Evolutionary conservation across 257 asterid species (phyloP).

Genomic region (Solanum neorickii): DNA sequence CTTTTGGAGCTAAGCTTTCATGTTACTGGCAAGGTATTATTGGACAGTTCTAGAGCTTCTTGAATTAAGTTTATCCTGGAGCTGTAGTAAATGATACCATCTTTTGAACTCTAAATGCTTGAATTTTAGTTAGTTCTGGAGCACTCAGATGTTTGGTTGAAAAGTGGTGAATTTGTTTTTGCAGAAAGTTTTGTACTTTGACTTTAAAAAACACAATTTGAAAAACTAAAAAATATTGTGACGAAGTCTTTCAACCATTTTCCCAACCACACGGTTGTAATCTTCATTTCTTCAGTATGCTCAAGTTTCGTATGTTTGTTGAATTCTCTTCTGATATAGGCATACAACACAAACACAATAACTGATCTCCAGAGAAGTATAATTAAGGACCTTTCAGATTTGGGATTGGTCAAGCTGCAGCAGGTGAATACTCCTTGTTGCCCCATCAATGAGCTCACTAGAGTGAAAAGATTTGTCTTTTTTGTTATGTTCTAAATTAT

Average conservation of each 20-base stretch:
- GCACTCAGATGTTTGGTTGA: background rate
- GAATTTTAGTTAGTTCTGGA: background rate
- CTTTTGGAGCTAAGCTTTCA: slow-evolving; percentile 96
- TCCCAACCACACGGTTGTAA: background rate
- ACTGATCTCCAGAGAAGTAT: slow-evolving; percentile 55
- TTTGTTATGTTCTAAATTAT: background rate
- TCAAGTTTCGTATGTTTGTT: background rate
- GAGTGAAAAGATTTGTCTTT: background rate
- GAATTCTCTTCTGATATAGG: slow-evolving; percentile 36
- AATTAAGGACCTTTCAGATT: slow-evolving; percentile 77
- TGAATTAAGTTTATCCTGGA: background rate
- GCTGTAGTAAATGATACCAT: background rate
- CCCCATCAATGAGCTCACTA: background rate
- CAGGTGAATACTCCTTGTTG: slow-evolving; percentile 45
- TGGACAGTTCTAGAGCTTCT: background rate
- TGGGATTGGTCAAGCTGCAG: slow-evolving; percentile 92
- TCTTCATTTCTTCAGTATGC: background rate
- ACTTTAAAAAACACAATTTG: background rate
- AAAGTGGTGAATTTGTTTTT: background rate
- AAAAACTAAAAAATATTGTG: background rate
- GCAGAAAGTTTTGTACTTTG: background rate
- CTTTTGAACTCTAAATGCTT: background rate
- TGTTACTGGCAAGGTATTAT: slow-evolving; percentile 78
- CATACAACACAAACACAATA: slow-evolving; percentile 74
- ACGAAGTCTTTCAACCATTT: background rate